Conservation (phyloP, 139 green algal species). For the Yamagishiella unicocca region DNA sequence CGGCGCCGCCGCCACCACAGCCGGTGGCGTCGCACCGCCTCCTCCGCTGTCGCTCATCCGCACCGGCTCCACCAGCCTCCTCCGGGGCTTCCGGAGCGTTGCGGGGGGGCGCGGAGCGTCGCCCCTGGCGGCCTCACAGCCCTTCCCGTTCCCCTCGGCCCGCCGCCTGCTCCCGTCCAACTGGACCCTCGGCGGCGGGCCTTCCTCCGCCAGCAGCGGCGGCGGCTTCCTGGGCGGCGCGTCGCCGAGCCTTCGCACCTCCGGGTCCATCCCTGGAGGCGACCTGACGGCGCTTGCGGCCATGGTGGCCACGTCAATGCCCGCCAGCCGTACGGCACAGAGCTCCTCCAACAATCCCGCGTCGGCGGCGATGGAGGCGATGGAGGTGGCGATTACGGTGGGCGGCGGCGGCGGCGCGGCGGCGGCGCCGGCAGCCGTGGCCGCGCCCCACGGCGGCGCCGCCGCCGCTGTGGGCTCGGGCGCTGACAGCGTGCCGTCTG, state of each 20-base stretch:
- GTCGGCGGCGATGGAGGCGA: neutral
- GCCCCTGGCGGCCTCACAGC: neutral
- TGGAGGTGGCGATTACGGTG: neutral
- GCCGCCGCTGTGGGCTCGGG: neutral
- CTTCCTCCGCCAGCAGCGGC: neutral
- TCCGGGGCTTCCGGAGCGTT: neutral
- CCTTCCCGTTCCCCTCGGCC: neutral
- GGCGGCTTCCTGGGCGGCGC: neutral
- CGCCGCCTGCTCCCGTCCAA: constrained; percentile 5
- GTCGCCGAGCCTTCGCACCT: neutral
- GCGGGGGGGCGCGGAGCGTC: neutral
- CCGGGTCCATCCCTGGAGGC: no score
- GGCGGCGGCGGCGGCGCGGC: neutral
- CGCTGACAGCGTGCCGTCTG: neutral
- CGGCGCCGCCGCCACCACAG: neutral
- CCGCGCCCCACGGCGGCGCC: neutral
- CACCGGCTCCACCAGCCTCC: neutral
- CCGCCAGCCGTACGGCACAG: neutral
- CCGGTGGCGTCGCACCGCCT: neutral
- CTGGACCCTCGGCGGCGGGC: neutral
- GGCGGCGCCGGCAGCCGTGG: neutral
- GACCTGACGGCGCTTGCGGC: neutral
- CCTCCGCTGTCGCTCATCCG: neutral
- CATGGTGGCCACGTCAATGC: constrained; percentile 24
- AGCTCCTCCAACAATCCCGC: neutral